Conservation (phyloP, 768 basidiomycete species). For the Boletellus emodensis region DNA sequence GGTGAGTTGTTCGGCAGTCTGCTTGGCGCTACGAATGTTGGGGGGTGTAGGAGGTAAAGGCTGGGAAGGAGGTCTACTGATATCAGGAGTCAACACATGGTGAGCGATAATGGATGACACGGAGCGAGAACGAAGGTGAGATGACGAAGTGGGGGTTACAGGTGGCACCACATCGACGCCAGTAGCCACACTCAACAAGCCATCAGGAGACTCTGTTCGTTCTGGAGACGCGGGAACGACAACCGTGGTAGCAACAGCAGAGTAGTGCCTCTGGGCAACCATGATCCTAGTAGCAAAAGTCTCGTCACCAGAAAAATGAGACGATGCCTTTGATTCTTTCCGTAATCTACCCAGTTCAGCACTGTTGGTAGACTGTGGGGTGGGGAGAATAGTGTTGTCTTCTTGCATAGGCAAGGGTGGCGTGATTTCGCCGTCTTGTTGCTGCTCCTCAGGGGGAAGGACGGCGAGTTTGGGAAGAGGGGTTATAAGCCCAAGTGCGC, state of each 20-base stretch:
- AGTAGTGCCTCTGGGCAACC: constrained; percentile 72
- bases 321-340: constrained; percentile 53
- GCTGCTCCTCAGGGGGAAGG: constrained; percentile 43
- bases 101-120: constrained; percentile 46
- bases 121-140: constrained; percentile 62
- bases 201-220: constrained; percentile 16
- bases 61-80: constrained; percentile 54
- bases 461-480: constrained; percentile 67
- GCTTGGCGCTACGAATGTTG: constrained; percentile 50
- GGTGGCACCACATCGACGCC: constrained; percentile 29
- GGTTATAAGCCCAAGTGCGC: constrained; percentile 59
- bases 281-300: constrained; percentile 54
- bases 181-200: constrained; percentile 29
- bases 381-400: constrained; percentile 47
- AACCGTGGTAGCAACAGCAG: constrained; percentile 63
- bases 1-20: constrained; percentile 41
- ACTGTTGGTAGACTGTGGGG: constrained; percentile 54
- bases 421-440: constrained; percentile 41
- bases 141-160: constrained; percentile 21
- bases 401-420: constrained; percentile 62
- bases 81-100: constrained; percentile 35
- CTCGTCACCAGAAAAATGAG: constrained; percentile 51
- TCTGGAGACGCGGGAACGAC: constrained; percentile 50
- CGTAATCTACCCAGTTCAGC: constrained; percentile 53
- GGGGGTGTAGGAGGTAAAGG: constrained; percentile 77